phyloP scores from a whole-genome alignment of 2,329 filamentous ascomycete species.

The Xylaria polymorpha region DNA sequence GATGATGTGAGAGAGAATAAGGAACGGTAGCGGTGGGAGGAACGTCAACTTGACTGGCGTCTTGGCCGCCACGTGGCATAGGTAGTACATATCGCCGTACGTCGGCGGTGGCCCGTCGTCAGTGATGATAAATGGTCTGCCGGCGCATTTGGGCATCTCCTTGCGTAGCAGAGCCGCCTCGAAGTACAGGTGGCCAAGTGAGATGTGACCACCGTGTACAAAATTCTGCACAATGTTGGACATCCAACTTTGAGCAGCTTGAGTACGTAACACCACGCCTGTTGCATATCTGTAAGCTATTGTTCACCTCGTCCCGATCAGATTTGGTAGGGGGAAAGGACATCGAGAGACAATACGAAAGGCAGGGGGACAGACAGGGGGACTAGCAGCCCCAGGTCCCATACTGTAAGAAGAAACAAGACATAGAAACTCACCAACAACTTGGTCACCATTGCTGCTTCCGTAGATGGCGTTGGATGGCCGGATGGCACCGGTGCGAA shows the following conservation, averaged over 20 bases:
- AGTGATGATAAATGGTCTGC: constrained; percentile 62
- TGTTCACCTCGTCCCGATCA: background rate
- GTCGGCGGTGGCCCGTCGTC: constrained; percentile 60
- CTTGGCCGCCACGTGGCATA: constrained; percentile 48
- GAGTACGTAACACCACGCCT: constrained; percentile 49
- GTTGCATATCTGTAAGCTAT: constrained; percentile 18
- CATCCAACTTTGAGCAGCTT: constrained; percentile 57
- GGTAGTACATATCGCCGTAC: constrained; percentile 55
- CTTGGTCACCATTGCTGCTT: constrained; percentile 55
- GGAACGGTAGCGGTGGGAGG: constrained; percentile 52
- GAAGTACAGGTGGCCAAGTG: constrained; percentile 64
- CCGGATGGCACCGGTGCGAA: constrained; percentile 66
- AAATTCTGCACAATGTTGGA: constrained; percentile 61
- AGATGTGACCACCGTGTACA: constrained; percentile 63
- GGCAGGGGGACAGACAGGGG: no score
- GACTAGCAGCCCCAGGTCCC: background rate
- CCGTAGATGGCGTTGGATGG: constrained; percentile 57
- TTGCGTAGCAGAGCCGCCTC: constrained; percentile 61
- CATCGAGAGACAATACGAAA: background rate
- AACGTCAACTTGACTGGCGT: constrained; percentile 50
- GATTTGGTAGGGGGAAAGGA: background rate
- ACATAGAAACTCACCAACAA: constrained; percentile 49
- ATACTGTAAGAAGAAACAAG: background rate
- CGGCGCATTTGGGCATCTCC: constrained; percentile 53
- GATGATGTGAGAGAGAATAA: constrained; percentile 54